phyloP scores from a whole-genome alignment of 2,329 filamentous ascomycete species.

The Beauveria varroae region DNA sequence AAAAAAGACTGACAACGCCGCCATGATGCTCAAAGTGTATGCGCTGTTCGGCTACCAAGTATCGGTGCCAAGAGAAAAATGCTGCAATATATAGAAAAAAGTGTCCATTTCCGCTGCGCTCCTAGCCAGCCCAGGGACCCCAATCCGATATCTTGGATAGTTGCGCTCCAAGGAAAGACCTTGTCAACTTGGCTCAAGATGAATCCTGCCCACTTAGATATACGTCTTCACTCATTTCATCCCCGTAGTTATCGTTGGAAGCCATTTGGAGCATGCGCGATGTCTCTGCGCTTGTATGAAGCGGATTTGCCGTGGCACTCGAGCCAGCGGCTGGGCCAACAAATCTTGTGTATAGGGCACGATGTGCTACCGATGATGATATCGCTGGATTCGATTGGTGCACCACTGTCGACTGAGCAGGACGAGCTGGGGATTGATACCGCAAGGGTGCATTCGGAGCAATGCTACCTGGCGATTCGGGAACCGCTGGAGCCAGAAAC shows the following conservation, averaged over 20 bases:
- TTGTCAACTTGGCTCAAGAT: background rate
- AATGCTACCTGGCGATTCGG: background rate
- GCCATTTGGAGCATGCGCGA: background rate
- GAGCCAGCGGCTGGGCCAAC: background rate
- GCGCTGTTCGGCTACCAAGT: background rate
- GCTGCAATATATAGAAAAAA: background rate
- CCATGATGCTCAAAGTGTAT: background rate
- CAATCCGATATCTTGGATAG: background rate
- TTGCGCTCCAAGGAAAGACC: background rate
- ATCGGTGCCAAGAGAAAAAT: background rate
- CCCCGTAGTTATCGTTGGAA: background rate
- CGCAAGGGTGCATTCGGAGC: background rate
- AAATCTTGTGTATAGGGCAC: background rate
- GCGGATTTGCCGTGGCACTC: background rate
- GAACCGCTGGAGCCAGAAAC: background rate
- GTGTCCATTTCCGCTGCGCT: background rate
- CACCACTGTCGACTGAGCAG: background rate
- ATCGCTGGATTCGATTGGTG: background rate
- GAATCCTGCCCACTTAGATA: background rate
- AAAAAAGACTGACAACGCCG: background rate
- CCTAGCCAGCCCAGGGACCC: background rate
- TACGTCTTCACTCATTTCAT: background rate
- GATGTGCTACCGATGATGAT: background rate
- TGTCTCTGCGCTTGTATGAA: background rate
- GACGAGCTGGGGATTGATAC: constrained; percentile 6